Conservation (phyloP, 176 grass and related monocot species). For the Zea luxurians region DNA sequence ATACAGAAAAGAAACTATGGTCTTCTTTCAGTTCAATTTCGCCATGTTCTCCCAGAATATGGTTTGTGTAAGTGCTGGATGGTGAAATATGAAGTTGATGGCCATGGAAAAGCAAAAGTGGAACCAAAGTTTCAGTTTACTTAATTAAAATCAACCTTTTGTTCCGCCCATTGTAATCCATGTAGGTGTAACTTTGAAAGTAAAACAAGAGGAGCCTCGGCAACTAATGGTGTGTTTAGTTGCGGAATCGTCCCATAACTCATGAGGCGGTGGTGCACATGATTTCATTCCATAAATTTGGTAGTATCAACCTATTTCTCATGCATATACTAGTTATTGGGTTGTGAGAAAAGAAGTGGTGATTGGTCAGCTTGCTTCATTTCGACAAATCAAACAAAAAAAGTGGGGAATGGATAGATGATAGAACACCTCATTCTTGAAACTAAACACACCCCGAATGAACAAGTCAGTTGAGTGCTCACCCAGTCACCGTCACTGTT, state of each 20-base stretch:
- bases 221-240: neutral
- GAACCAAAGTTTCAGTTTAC: neutral
- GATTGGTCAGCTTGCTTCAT: too few relatives aligned
- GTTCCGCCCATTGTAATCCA: neutral
- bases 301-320: too few relatives aligned
- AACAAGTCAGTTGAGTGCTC: neutral
- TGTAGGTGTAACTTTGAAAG: neutral
- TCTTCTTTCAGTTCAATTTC: neutral
- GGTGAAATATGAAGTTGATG: neutral
- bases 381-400: too few relatives aligned
- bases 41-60: neutral
- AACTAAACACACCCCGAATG: neutral
- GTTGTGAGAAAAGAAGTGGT: too few relatives aligned
- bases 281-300: too few relatives aligned
- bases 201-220: neutral
- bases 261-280: too few relatives aligned
- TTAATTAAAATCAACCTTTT: neutral
- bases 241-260: too few relatives aligned
- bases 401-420: too few relatives aligned
- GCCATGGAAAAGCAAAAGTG: neutral
- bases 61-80: neutral
- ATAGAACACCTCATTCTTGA: too few relatives aligned
- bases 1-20: neutral
- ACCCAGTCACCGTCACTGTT: constrained; percentile 50
- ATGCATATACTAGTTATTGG: too few relatives aligned